A percentile compares a stretch with the other conserved stretches of the same genome.
phyloP scores from a whole-genome alignment of 176 grass and related monocot genomes.

The Panicum miliaceum region DNA sequence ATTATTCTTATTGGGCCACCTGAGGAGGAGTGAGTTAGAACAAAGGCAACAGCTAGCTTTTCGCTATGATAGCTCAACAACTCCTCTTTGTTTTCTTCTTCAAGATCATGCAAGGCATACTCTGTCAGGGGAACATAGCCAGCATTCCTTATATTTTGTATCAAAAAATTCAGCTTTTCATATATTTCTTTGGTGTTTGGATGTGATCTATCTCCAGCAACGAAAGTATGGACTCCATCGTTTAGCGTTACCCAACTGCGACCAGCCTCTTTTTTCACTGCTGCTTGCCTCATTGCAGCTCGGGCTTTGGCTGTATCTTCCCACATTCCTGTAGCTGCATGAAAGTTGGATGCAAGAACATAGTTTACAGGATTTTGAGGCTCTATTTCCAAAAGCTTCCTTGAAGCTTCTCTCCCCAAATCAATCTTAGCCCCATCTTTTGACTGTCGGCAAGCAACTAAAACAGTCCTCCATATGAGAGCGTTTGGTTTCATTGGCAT shows the following conservation, averaged over 20 bases:
- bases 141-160: conserved; percentile 63
- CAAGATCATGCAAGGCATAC: conserved; percentile 68
- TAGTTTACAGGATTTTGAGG: conserved; percentile 89
- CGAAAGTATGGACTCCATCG: conserved; percentile 76
- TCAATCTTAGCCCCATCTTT: conserved; percentile 62
- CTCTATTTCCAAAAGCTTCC: conserved; percentile 79
- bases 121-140: conserved; percentile 71
- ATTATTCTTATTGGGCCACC: conserved; percentile 71
- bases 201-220: conserved; percentile 79
- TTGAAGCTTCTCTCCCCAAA: conserved; percentile 66
- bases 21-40: conserved; percentile 61
- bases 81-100: conserved; percentile 77
- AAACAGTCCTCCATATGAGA: conserved; percentile 85
- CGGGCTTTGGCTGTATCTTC: conserved; percentile 73
- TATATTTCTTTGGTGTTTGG: conserved; percentile 80
- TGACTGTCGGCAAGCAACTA: conserved; percentile 68
- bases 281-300: conserved; percentile 47
- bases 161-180: conserved; percentile 59
- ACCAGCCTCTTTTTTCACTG: conserved; percentile 76
- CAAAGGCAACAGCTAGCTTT: conserved; percentile 83
- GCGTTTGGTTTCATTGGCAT: conserved; percentile 80
- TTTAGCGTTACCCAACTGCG: conserved; percentile 76
- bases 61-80: conserved; percentile 75
- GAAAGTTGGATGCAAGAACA: conserved; percentile 72
- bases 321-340: conserved; percentile 79